A percentile compares a stretch with the other conserved stretches of the same genome.
These are phyloP conservation scores for Oryza australiensis DNA, from an alignment of 176 grass and related monocot species.

Conservation along the genomic window DNA sequence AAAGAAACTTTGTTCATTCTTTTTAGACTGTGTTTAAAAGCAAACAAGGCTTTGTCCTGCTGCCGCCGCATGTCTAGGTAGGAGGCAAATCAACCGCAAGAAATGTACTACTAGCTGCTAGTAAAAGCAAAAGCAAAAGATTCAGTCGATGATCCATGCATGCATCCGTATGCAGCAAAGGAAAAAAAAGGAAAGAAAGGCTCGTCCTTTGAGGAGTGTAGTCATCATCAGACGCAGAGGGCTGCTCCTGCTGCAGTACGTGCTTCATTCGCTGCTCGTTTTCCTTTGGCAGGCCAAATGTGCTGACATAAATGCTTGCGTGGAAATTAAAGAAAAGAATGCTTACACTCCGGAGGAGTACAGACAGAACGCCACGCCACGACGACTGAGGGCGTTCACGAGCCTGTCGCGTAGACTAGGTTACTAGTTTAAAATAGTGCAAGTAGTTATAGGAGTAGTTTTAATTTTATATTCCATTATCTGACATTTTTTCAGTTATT, in stretches of 20 bases:
- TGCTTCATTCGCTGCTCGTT: not conserved
- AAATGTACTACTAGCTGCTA: not conserved
- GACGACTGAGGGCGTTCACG: too few relatives aligned
- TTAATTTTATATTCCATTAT: too few relatives aligned
- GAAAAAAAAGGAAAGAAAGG: not conserved
- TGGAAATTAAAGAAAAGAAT: too few relatives aligned
- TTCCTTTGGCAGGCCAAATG: too few relatives aligned
- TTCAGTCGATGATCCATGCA: not conserved
- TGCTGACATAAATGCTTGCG: too few relatives aligned
- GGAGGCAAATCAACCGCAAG: not conserved
- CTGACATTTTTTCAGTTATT: too few relatives aligned
- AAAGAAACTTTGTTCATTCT: conserved; percentile 8
- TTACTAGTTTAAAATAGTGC: too few relatives aligned
- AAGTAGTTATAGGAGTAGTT: too few relatives aligned
- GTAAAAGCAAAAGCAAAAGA: not conserved
- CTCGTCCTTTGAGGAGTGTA: conserved; percentile 29
- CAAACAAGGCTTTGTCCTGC: not conserved
- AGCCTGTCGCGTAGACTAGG: too few relatives aligned
- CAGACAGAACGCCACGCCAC: too few relatives aligned
- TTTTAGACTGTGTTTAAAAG: not conserved
- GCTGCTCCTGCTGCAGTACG: not conserved
- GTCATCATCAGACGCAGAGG: conserved; percentile 24
- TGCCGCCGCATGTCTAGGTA: too few relatives aligned
- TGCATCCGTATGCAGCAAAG: not conserved
- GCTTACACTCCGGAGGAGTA: too few relatives aligned